A percentile compares a stretch with the other conserved stretches of the same genome.
Conservation (phyloP, 1,284 basidiomycete species). For the Malassezia equina region DNA sequence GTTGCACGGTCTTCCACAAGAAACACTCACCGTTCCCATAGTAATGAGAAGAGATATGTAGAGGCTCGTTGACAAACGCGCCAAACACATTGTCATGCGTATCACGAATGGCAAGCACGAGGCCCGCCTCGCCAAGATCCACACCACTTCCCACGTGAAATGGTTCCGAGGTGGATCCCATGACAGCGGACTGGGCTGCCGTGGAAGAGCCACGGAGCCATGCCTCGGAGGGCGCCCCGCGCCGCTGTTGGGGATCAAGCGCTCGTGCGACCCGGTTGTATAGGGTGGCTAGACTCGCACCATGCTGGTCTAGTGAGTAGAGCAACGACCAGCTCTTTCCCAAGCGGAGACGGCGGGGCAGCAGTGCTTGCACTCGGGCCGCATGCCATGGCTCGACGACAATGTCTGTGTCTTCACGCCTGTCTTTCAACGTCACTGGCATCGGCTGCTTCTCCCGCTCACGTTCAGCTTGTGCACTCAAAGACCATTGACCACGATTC, state of each 20-base stretch:
- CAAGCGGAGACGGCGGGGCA: conserved; percentile 72
- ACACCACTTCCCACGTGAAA: conserved; percentile 22
- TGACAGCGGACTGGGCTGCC: conserved; percentile 25
- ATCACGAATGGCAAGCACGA: conserved; percentile 39
- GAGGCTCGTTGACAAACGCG: conserved; percentile 41
- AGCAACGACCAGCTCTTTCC: conserved; percentile 71
- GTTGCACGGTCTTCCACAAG: conserved; percentile 53
- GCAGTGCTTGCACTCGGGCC: conserved; percentile 28
- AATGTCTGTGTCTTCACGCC: conserved; percentile 31
- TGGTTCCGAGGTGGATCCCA: conserved; percentile 4
- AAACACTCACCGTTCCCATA: conserved; percentile 43
- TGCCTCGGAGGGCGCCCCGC: conserved; percentile 18
- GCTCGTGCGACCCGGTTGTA: conserved; percentile 32
- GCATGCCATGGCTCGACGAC: conserved; percentile 37
- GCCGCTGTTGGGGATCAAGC: conserved; percentile 17
- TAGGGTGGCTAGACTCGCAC: conserved; percentile 78
- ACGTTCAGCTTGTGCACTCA: conserved; percentile 19
- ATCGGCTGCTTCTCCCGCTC: conserved; percentile 18
- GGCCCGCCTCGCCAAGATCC: conserved; percentile 30
- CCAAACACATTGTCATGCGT: conserved; percentile 40
- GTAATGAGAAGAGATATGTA: conserved; percentile 34
- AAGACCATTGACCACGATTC: conserved; percentile 42
- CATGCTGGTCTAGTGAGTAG: conserved; percentile 90
- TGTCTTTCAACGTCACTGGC: conserved; percentile 28
- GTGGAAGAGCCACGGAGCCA: conserved; percentile 35